Percentiles rank a stretch among this genome's conserved stretches.
These are phyloP conservation scores for Pseudomicrostroma phylloplanum DNA, from an alignment of 1,284 basidiomycete species.

Conservation along the genomic window DNA sequence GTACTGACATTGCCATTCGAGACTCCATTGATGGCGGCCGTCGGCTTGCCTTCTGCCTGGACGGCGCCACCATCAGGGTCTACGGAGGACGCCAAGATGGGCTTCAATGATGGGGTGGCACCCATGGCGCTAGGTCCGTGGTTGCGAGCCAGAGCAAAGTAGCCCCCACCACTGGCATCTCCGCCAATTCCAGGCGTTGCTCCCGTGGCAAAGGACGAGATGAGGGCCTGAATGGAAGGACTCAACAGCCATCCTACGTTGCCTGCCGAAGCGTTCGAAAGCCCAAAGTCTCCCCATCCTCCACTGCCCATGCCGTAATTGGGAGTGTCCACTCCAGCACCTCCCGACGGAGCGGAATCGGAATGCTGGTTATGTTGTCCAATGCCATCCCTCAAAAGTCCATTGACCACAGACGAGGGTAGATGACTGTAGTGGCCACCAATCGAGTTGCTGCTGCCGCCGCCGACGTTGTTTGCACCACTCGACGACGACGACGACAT, in stretches of 20 bases:
- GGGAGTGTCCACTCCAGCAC: not conserved
- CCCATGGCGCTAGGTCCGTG: too few relatives aligned
- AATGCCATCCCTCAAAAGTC: not conserved
- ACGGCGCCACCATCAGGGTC: too few relatives aligned
- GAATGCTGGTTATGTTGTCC: too few relatives aligned
- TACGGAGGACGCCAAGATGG: too few relatives aligned
- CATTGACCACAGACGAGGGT: not conserved
- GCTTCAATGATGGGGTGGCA: too few relatives aligned
- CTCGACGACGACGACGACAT: not conserved
- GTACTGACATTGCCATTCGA: too few relatives aligned
- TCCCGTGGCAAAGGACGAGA: constrained; percentile 22
- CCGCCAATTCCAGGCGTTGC: constrained; percentile 18
- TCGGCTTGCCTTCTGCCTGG: too few relatives aligned
- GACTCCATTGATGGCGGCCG: too few relatives aligned
- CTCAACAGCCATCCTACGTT: constrained; percentile 35
- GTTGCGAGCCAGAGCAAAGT: constrained; percentile 5
- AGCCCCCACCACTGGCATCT: constrained; percentile 11
- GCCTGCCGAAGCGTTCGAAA: constrained; percentile 9
- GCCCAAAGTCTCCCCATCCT: not conserved
- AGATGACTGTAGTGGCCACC: not conserved
- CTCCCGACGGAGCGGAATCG: too few relatives aligned
- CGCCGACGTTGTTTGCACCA: not conserved
- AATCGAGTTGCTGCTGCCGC: not conserved
- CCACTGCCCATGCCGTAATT: not conserved
- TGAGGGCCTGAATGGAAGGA: constrained; percentile 35